A percentile compares a stretch with the other conserved stretches of the same genome.
Evolutionary conservation across 192 early-diverging fungal species (phyloP).

Genomic region (Chytriomyces confervae): DNA sequence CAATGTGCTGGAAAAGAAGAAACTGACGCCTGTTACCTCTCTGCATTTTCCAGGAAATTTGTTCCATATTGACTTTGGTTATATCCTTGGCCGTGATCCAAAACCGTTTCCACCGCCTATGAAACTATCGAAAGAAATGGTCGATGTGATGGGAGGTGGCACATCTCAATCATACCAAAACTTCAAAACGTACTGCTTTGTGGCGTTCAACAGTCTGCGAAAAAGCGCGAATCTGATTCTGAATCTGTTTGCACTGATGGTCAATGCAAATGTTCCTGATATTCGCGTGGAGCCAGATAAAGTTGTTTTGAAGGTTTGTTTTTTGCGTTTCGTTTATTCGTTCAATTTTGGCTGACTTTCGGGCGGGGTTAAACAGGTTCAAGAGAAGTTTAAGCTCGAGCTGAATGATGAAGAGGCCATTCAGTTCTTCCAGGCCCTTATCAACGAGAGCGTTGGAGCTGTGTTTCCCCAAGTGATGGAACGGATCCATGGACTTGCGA

Average conservation of each 20-base stretch:
- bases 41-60: constrained; percentile 64
- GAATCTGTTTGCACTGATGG: constrained; percentile 98
- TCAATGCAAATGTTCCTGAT: constrained; percentile 94
- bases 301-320: constrained; percentile 84
- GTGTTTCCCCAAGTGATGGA: constrained; percentile 99
- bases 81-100: constrained; percentile 97
- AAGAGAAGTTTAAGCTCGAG: constrained; percentile 94
- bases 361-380: constrained; percentile 64
- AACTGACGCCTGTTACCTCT: background rate
- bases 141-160: constrained; percentile 98
- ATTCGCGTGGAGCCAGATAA: constrained; percentile 99
- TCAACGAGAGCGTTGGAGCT: constrained; percentile 92
- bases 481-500: constrained; percentile 95
- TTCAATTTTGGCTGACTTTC: background rate
- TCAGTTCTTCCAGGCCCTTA: constrained; percentile 88
- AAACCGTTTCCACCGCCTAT: constrained; percentile 99
- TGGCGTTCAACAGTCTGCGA: constrained; percentile 91
- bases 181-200: constrained; percentile 93
- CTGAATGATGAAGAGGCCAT: constrained; percentile 91
- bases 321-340: background rate
- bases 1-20: background rate
- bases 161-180: constrained; percentile 85
- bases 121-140: constrained; percentile 99
- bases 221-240: constrained; percentile 95
- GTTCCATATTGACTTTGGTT: constrained; percentile 99